Percentiles rank a stretch among this genome's conserved stretches.
Evolutionary conservation across 805 yeast species (phyloP).

Genomic region (Isabelozyma heimii): DNA sequence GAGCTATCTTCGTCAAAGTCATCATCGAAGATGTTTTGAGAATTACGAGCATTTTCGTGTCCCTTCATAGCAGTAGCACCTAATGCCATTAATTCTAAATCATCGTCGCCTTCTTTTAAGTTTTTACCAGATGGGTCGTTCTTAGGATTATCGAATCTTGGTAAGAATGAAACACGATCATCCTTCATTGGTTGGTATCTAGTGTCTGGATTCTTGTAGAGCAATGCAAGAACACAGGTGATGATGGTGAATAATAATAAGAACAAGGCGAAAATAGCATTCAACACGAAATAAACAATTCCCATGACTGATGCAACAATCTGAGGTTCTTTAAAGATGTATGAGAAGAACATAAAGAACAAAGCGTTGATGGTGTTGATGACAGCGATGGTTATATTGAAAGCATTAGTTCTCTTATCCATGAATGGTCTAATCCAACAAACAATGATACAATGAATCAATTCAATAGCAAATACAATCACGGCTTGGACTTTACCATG

Average conservation of each 20-base stretch:
- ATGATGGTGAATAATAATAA: conserved; percentile 82
- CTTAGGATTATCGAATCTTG: conserved; percentile 46
- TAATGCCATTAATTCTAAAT: conserved; percentile 67
- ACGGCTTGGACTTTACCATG: conserved; percentile 83
- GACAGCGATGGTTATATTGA: conserved; percentile 81
- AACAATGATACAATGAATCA: conserved; percentile 61
- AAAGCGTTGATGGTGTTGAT: conserved; percentile 80
- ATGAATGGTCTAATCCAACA: conserved; percentile 82
- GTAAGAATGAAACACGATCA: conserved; percentile 94
- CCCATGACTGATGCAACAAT: conserved; percentile 93
- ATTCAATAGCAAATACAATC: conserved; percentile 71
- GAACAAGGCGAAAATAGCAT: conserved; percentile 84
- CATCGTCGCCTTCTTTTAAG: conserved; percentile 30
- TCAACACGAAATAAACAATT: conserved; percentile 80
- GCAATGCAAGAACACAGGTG: conserved; percentile 78
- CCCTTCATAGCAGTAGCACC: conserved; percentile 70
- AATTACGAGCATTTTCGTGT: conserved; percentile 41
- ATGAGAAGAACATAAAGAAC: conserved; percentile 85
- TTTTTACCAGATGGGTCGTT: conserved; percentile 12
- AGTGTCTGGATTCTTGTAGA: conserved; percentile 91
- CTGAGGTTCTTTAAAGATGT: conserved; percentile 77
- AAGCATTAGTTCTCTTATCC: conserved; percentile 93
- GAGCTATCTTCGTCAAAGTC: conserved; percentile 35
- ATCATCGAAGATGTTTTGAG: conserved; percentile 18
- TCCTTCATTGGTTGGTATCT: conserved; percentile 96